Evolutionary conservation across 139 green algal genomes (phyloP).

Genomic region (Micromonas pusilla): DNA sequence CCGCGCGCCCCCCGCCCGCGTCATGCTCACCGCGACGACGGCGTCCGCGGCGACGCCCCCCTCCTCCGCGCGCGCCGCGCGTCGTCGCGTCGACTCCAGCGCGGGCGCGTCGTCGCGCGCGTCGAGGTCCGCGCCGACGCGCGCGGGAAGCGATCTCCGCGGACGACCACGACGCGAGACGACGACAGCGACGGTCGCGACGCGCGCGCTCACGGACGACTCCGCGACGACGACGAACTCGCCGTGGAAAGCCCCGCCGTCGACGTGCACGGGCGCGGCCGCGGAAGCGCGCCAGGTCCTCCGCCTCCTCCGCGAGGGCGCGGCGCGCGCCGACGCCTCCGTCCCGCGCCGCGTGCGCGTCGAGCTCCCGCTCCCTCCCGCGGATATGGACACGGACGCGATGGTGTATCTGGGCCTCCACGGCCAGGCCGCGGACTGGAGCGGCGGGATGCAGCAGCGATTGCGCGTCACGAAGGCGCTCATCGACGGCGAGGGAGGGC

Average conservation of each 20-base stretch:
- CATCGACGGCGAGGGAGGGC: not conserved
- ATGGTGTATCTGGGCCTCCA: constrained; percentile 16
- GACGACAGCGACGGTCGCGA: not conserved
- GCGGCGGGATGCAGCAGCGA: constrained; percentile 7
- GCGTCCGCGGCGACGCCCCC: too few species aligned
- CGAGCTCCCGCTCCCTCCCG: constrained; percentile 12
- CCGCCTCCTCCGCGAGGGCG: not conserved
- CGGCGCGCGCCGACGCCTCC: not conserved
- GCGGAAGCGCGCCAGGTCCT: not conserved
- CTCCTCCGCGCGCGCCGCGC: too few species aligned
- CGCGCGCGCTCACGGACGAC: not conserved
- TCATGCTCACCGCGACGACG: too few species aligned
- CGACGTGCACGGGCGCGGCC: not conserved
- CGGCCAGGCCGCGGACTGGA: constrained; percentile 20
- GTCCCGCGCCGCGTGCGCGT: constrained; percentile 6
- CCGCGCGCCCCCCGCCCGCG: too few species aligned
- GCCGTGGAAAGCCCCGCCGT: not conserved
- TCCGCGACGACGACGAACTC: not conserved
- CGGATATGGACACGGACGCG: not conserved
- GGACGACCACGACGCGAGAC: not conserved
- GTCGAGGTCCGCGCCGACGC: too few species aligned
- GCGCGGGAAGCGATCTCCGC: not conserved
- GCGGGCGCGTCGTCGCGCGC: too few species aligned
- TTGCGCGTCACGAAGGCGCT: not conserved
- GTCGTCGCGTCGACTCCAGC: too few species aligned